A percentile compares a stretch with the other conserved stretches of the same genome.
phyloP scores from a whole-genome alignment of 495 filamentous ascomycete genomes.

The Margaritispora aquatica region DNA sequence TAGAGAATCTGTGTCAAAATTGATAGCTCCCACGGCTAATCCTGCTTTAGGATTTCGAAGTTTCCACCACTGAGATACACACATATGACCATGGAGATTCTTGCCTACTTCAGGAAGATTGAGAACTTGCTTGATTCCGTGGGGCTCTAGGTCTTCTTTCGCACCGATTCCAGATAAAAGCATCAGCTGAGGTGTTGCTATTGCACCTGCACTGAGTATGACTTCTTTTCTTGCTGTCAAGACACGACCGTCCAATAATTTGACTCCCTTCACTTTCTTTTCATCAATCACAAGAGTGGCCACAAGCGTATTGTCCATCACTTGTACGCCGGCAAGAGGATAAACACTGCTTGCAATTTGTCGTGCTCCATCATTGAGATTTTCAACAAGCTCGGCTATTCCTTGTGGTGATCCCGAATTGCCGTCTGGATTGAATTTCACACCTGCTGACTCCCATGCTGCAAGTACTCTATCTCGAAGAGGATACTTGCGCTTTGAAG shows the following conservation, averaged over 20 bases:
- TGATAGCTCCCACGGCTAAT: conserved; percentile 26
- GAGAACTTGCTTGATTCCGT: conserved; percentile 42
- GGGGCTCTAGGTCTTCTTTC: conserved; percentile 35
- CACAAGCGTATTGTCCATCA: conserved; percentile 28
- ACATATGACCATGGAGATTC: conserved; percentile 57
- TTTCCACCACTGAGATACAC: conserved; percentile 30
- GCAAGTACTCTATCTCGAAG: conserved; percentile 20
- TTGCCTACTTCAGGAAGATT: conserved; percentile 55
- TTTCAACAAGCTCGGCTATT: conserved; percentile 28
- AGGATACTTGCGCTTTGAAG: conserved; percentile 26
- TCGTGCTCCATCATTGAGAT: conserved; percentile 28
- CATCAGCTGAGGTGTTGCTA: conserved; percentile 56
- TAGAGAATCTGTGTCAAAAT: conserved; percentile 26
- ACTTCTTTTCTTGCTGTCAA: conserved; percentile 44
- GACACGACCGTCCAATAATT: background rate
- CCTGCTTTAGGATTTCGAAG: conserved; percentile 31
- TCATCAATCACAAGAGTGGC: conserved; percentile 23
- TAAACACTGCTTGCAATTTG: conserved; percentile 31
- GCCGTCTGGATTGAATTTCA: conserved; percentile 21
- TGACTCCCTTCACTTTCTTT: conserved; percentile 10
- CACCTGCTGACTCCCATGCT: conserved; percentile 25
- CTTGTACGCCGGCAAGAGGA: conserved; percentile 20
- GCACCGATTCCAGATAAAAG: conserved; percentile 59
- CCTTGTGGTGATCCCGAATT: conserved; percentile 29
- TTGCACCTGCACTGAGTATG: conserved; percentile 53